Evolutionary conservation across 2,329 filamentous ascomycete genomes (phyloP).

Genomic region (Colletotrichum acutatum): DNA sequence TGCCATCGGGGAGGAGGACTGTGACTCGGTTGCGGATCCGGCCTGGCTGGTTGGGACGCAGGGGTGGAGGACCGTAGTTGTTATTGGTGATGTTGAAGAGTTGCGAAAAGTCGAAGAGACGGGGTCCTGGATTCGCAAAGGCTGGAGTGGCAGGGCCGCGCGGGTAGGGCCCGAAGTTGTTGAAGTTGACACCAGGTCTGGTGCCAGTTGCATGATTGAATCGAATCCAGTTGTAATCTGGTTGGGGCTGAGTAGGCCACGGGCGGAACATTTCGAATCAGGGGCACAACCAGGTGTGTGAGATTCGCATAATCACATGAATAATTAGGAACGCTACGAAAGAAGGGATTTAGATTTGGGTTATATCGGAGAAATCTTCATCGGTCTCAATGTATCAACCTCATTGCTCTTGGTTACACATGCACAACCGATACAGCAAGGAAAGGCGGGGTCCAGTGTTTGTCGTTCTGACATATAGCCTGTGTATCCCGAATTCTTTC

Average conservation of each 20-base stretch:
- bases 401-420: background rate
- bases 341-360: no score
- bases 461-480: background rate
- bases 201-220: slow-evolving; percentile 9
- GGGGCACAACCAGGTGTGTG: no score
- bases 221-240: background rate
- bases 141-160: background rate
- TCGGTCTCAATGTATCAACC: background rate
- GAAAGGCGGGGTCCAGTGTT: background rate
- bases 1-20: slow-evolving; percentile 24
- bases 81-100: slow-evolving; percentile 16
- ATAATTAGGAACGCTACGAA: no score
- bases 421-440: background rate
- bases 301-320: no score
- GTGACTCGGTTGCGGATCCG: slow-evolving; percentile 26
- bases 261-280: slow-evolving; percentile 14
- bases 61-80: background rate
- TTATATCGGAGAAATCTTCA: background rate
- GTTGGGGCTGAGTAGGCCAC: slow-evolving; percentile 10
- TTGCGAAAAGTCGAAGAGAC: slow-evolving; percentile 13
- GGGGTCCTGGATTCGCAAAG: background rate
- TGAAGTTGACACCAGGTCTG: slow-evolving; percentile 18
- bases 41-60: background rate
- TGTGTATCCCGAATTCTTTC: background rate
- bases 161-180: slow-evolving; percentile 14